phyloP scores from a whole-genome alignment of 106 monocot species.

The Phalaenopsis aphrodite region DNA sequence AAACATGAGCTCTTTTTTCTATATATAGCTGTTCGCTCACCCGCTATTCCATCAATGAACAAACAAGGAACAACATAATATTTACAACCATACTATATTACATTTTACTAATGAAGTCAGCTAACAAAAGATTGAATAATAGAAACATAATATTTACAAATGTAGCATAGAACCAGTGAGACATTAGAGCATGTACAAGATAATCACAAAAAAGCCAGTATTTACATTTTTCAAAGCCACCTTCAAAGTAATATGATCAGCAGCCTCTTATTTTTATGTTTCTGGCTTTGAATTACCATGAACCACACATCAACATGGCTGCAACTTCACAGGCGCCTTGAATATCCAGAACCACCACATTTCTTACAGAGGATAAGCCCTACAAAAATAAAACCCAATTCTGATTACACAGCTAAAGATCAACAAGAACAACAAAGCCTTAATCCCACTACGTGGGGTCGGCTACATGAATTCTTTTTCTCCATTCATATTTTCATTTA shows the following conservation, averaged over 20 bases:
- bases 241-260: neutral
- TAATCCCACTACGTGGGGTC: too few relatives aligned
- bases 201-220: neutral
- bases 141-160: neutral
- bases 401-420: too few relatives aligned
- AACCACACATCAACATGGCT: neutral
- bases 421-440: too few relatives aligned
- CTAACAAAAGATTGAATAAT: neutral
- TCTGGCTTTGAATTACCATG: neutral
- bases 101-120: neutral
- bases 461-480: too few relatives aligned
- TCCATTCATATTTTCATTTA: too few relatives aligned
- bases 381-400: neutral
- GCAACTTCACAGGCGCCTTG: constrained; percentile 31
- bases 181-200: neutral
- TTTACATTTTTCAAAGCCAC: neutral
- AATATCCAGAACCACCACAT: constrained; percentile 44
- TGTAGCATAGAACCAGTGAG: neutral
- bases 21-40: too few relatives aligned
- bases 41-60: too few relatives aligned
- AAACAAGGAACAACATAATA: too few relatives aligned
- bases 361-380: constrained; percentile 41
- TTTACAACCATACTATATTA: too few relatives aligned
- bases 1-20: too few relatives aligned
- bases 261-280: neutral